Base-by-base conservation (phyloP, 2,329 filamentous ascomycete species). In the Xylariaceae sp. region DNA sequence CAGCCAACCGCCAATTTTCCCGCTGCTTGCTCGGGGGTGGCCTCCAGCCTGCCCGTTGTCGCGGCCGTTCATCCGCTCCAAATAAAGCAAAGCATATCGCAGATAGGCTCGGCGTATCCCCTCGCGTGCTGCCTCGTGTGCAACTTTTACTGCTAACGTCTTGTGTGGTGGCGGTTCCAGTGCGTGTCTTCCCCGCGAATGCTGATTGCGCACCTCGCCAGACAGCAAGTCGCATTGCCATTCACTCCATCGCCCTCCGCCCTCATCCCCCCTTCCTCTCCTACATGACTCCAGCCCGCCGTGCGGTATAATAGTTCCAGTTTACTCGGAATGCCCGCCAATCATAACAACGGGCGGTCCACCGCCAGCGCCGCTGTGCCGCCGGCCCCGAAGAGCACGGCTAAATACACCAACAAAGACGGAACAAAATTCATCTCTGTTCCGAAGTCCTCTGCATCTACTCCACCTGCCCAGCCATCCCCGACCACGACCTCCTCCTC, bases 351-450 rank as follows among this genome's bases (percentile, higher is more conserved):
- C 71, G 78, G 78, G 70, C 79, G 77, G 71, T 73, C 78, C 72
- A 77, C 78, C 67, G 68, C 74, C 58, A 77, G 77, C 69, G 71
- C 76, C 64, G 78, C 82, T 68, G 72, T 78, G 65, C 83, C 82
- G 61, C 79, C 83, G 55, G 77, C 76, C 61, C 75, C 76, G 53
- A 82, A 79, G 70, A 67, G 73, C 59, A 83, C 81, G 15, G 79
- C 84, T 34, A 87, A 85, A 69, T 86, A 87, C 70, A 84, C 80
- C 62, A 87, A 86, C 70, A 87, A 87, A 72, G 84, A 88, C 76
- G 85, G 85, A 60, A 86, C 84, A 62, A 88, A 88, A 75, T 85
- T 85, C 73, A 87, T 87, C 70, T 86, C 82, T 49, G 80, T 87
- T 11, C 83, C 84, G 35, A 86, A 87, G 72, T 74, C 75, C 56